Conservation (phyloP, 169 alveolate genomes). For the Ichthyophthirius multifiliis region DNA sequence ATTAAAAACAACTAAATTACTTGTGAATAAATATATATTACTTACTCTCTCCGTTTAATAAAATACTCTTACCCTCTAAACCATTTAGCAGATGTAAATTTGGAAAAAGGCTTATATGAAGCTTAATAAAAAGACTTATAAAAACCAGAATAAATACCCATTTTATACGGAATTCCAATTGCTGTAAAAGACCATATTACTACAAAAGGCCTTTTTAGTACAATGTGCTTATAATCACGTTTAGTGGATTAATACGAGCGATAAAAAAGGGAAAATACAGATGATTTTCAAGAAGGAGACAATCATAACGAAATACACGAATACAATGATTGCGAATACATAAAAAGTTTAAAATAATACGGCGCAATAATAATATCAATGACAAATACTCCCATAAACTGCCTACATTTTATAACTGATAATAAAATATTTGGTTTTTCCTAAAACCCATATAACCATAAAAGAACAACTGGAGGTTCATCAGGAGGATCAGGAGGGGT, state of each 20-base stretch:
- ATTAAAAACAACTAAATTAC: background rate
- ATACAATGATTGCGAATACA: conserved; percentile 21
- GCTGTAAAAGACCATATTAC: background rate
- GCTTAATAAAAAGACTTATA: background rate
- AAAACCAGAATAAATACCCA: background rate
- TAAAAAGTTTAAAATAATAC: conserved; percentile 27
- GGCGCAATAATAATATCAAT: background rate
- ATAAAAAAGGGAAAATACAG: too few relatives aligned
- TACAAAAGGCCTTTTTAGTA: background rate
- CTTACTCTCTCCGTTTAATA: background rate
- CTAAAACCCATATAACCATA: conserved; percentile 12
- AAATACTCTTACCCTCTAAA: background rate
- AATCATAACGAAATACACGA: too few relatives aligned
- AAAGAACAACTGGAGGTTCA: conserved; percentile 40
- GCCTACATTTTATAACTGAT: background rate
- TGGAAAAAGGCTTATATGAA: background rate
- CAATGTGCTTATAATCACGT: conserved; percentile 23
- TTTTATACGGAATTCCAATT: background rate
- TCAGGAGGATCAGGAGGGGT: conserved; percentile 51
- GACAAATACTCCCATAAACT: background rate
- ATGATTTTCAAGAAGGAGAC: too few relatives aligned
- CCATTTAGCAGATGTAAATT: background rate
- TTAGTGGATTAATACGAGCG: background rate
- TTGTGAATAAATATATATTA: background rate
- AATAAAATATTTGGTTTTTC: conserved; percentile 43